Evolutionary conservation across 306 rosid species (phyloP).

Genomic region (Prunus mongolica): DNA sequence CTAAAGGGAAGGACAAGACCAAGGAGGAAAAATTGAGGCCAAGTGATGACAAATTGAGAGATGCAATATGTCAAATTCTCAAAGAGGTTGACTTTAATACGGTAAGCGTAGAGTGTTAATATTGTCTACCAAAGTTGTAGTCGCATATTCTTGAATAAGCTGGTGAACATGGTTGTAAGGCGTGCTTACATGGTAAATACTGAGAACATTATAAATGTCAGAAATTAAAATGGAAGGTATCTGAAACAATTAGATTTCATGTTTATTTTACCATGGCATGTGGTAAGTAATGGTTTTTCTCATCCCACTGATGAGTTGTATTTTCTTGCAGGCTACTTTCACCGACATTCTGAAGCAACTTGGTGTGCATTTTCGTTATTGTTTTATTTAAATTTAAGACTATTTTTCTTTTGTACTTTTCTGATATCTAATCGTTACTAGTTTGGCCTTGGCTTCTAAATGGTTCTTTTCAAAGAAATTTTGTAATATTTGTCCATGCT

Average conservation of each 20-base stretch:
- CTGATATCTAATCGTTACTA: not conserved
- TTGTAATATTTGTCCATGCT: not conserved
- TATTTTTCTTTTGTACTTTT: not conserved
- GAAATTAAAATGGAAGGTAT: not conserved
- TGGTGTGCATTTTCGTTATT: slow-evolving; percentile 40
- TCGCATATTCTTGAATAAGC: not conserved
- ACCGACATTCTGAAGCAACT: slow-evolving; percentile 93
- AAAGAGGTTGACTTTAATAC: slow-evolving; percentile 97
- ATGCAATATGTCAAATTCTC: slow-evolving; percentile 86
- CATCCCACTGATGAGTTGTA: not conserved
- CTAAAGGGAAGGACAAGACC: slow-evolving; percentile 64
- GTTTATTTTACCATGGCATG: not conserved
- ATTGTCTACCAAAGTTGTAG: not conserved
- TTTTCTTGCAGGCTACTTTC: slow-evolving; percentile 83
- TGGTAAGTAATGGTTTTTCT: not conserved
- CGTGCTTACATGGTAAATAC: not conserved
- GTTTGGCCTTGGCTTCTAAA: not conserved
- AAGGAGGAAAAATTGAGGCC: slow-evolving; percentile 55
- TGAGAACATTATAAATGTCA: not conserved
- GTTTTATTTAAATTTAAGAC: not conserved
- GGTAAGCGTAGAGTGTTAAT: slow-evolving; percentile 38
- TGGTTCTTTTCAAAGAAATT: not conserved
- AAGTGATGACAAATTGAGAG: slow-evolving; percentile 67
- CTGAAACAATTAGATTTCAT: not conserved
- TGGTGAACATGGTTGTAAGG: not conserved